A percentile compares a stretch with the other conserved stretches of the same genome.
These are phyloP conservation scores for Penicillium chermesinum DNA, from an alignment of 495 filamentous ascomycete genomes.

Conservation along the genomic window DNA sequence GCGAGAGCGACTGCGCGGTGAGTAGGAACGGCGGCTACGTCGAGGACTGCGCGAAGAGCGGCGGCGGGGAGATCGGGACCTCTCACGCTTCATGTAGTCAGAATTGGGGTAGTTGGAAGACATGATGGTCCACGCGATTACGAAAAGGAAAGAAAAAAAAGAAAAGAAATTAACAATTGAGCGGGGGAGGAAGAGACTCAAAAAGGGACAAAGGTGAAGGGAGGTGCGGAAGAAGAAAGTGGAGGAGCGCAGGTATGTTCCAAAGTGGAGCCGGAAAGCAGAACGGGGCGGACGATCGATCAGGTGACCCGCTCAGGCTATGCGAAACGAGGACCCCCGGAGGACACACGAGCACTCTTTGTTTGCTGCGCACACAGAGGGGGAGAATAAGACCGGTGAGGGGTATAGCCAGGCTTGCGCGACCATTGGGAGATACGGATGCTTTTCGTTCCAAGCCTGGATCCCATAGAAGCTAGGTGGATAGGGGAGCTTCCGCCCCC, in stretches of 20 bases:
- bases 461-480: background rate
- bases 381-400: background rate
- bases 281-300: conserved; percentile 15
- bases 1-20: conserved; percentile 85
- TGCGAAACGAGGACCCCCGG: conserved; percentile 18
- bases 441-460: too few species aligned
- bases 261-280: background rate
- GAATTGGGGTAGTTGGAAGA: conserved; percentile 30
- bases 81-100: conserved; percentile 72
- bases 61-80: conserved; percentile 88
- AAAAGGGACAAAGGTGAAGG: conserved; percentile 3
- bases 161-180: conserved; percentile 8
- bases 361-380: background rate
- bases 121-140: conserved; percentile 23
- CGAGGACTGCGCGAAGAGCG: conserved; percentile 70
- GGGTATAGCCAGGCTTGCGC: background rate
- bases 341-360: background rate
- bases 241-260: conserved; percentile 1
- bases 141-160: conserved; percentile 17
- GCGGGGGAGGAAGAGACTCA: conserved; percentile 15
- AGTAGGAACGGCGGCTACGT: conserved; percentile 80
- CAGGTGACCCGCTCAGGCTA: conserved; percentile 24
- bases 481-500: conserved; percentile 15
- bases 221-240: conserved; percentile 4
- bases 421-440: too few species aligned